Base-by-base conservation (phyloP, 257 asterid genomes). In the Schizonepeta tenuifolia region DNA sequence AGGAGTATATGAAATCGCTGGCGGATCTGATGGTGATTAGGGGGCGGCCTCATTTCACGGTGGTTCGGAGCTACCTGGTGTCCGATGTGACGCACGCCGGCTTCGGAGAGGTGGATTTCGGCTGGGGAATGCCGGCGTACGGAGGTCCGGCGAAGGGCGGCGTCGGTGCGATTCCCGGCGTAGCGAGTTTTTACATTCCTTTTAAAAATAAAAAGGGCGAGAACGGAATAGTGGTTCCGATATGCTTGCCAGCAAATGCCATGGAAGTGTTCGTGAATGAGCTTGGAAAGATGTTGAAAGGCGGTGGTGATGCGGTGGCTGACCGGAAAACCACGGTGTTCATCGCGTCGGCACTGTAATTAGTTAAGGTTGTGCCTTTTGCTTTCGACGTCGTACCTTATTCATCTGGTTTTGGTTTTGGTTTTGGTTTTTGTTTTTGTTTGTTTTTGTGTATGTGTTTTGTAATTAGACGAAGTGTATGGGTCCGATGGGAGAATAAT, bases 111-210 rank as follows among this genome's bases (percentile, higher is more conserved):
- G 86, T 88, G 36, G 93, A 90, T 26, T 87, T 88, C 15, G 96
- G 94, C 20, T 90, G 93, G 96, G 97, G 96, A 0, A 83, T 55
- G 67, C 74, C 92, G 1, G 84, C 35, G n/a, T 88, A 85, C 51
- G 89, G 89, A 1, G 97, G 97, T 0, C 86, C 91, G 9, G 95
- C 92, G 0, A 83, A 82, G 68, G 95, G 87, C 13, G 92, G 95
- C 4, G 90, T 79, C 0, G 95, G 88, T 2, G 82, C 86, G 7
- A 78, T 84, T 17, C 94, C 94, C 1, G 92, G 90, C 2, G 75
- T 83, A 1, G 80, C 92, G 10, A 86, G 89, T 61, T 88, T 86
- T 71, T 84, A 79, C 76, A 82, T 84, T 33, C 86, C 91, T 8
- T 78, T 76, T 17, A 80, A 40, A 79, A 85, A 88, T 40, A 65